Base-by-base conservation (phyloP, 805 yeast genomes). In the Candida ortonii region DNA sequence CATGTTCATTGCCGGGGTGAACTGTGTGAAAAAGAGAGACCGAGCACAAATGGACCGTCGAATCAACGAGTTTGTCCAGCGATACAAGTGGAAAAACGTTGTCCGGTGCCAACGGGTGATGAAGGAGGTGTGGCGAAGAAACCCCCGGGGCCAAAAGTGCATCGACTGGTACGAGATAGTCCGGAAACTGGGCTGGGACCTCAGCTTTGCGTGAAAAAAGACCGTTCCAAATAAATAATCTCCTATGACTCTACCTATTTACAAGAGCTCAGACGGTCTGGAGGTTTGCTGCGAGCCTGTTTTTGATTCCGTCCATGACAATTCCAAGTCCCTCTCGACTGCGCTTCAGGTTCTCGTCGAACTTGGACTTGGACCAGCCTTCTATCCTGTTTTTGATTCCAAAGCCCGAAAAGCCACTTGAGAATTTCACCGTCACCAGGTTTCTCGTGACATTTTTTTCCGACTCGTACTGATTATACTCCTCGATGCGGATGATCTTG, bases 331-430 rank as follows among this genome's bases (percentile, higher is more conserved):
- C 96, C 43, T 73, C 64, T 44, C 85, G 71, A 12, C 88, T 77
- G 44, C 74, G 76, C 34, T 59, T 64, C 41, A 84, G 64, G 53
- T 87, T 84, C 36, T 79, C 80, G 28, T 75, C 68, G 55, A 89
- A 86, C 55, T 72, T 73, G 14, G 68, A 68, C 49, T 74, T 78
- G 18, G 94, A 78, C 95, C 96, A 87, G 21, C 68, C 67, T 59
- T 89, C 97, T 33, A 89, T 84, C 44, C 80, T 69, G 51, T 78
- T 76, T 51, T 76, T 81, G 47, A 89, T 67, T 2, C 84, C 83
- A 38, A 65, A 62, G 3, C 68, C 65, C 34, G 67, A 72, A 49
- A 87, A 78, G 25, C 84, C 84, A 19, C 86, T 75, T 13, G 81
- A 71, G 44, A 89, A 84, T 46, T 73, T 75, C 13, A 86, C 96